Conservation (phyloP, 768 basidiomycete genomes). For the Suillus subluteus region DNA sequence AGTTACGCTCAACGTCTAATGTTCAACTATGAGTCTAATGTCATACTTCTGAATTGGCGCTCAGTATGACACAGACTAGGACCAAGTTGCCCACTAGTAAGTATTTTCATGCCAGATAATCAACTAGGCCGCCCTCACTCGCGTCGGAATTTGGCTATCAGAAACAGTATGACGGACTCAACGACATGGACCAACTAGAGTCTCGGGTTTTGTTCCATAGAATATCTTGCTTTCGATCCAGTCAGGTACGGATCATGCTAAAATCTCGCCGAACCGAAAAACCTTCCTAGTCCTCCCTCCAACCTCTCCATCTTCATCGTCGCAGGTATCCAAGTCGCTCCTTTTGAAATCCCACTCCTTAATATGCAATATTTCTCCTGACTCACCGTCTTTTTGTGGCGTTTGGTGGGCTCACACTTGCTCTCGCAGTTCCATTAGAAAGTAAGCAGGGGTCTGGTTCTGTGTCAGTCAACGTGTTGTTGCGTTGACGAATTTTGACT, state of each 20-base stretch:
- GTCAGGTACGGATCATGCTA: neutral
- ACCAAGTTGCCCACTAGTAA: neutral
- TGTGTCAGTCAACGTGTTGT: neutral
- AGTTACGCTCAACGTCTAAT: neutral
- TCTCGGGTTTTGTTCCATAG: neutral
- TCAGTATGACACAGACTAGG: neutral
- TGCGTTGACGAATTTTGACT: neutral
- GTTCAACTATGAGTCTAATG: neutral
- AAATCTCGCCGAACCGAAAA: neutral
- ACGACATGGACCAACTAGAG: neutral
- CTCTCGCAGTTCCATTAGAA: neutral
- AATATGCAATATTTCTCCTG: neutral
- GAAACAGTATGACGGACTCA: neutral
- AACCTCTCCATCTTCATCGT: neutral
- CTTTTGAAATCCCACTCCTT: slow-evolving; percentile 1
- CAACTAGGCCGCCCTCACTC: neutral
- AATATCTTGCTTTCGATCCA: neutral
- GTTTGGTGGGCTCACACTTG: neutral
- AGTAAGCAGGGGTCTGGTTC: neutral
- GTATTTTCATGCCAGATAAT: neutral
- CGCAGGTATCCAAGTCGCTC: slow-evolving; percentile 1
- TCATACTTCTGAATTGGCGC: neutral
- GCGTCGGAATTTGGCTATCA: neutral
- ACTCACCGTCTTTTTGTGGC: neutral
- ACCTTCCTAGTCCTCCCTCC: neutral